Evolutionary conservation across 139 green algal genomes (phyloP).

Genomic region (Chlorella sp.): DNA sequence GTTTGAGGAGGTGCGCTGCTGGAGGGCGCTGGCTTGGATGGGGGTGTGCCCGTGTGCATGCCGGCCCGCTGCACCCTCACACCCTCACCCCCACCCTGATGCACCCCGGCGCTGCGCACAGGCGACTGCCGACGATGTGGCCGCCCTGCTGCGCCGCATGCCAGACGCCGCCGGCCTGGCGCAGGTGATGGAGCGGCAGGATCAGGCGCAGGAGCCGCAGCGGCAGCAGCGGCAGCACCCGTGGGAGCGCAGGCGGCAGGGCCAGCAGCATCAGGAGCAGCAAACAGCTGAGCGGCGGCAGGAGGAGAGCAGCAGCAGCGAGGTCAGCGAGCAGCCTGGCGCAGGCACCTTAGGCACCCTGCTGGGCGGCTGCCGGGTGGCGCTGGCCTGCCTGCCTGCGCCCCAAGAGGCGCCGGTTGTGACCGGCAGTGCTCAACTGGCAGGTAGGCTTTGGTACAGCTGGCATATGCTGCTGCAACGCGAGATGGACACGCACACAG

Average conservation of each 20-base stretch:
- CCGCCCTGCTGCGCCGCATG: constrained; percentile 3
- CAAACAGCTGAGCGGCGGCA: no score
- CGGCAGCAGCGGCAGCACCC: neutral
- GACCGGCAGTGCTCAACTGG: neutral
- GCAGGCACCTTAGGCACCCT: neutral
- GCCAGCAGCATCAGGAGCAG: neutral
- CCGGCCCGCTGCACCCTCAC: no score
- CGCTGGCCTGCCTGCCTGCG: neutral
- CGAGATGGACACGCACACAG: no score
- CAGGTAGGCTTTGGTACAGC: neutral
- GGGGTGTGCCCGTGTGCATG: neutral
- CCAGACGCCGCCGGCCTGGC: neutral
- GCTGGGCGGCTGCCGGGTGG: constrained; percentile 3
- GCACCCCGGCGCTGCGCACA: neutral
- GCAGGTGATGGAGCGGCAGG: neutral
- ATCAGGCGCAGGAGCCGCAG: neutral
- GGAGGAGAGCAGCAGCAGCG: neutral
- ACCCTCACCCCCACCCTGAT: no score
- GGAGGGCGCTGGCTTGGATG: neutral
- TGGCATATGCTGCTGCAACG: neutral
- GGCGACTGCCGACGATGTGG: neutral
- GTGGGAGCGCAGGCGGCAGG: neutral
- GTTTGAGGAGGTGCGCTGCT: neutral
- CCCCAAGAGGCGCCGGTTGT: neutral
- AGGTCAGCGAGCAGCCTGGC: neutral